phyloP scores from a whole-genome alignment of 345 rosid species.

The Noccaea caerulescens region DNA sequence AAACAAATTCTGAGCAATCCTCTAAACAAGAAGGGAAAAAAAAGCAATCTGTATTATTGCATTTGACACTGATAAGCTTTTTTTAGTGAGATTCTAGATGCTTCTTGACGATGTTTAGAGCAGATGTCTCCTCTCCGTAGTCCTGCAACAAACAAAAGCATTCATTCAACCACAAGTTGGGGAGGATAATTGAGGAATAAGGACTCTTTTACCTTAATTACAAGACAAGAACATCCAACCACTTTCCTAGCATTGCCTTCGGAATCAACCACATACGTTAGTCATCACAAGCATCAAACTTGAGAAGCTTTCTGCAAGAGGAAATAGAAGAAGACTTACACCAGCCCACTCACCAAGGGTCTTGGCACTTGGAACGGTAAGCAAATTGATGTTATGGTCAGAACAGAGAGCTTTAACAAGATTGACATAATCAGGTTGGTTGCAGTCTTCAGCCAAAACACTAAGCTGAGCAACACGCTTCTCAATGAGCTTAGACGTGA shows the following conservation, averaged over 20 bases:
- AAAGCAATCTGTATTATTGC: neutral
- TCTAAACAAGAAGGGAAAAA: neutral
- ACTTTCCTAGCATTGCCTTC: conserved; percentile 87
- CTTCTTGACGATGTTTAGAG: conserved; percentile 29
- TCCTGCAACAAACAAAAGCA: conserved; percentile 50
- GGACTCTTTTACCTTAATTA: conserved; percentile 58
- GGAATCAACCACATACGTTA: conserved; percentile 46
- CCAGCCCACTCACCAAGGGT: conserved; percentile 93
- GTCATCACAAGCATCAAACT: neutral
- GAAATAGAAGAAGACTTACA: conserved; percentile 49
- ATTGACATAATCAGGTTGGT: conserved; percentile 75
- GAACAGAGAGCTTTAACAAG: conserved; percentile 74
- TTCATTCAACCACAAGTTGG: neutral
- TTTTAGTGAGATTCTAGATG: conserved; percentile 38
- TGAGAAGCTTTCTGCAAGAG: no score
- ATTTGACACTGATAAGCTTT: conserved; percentile 11
- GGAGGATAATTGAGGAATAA: neutral
- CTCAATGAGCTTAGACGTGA: conserved; percentile 73
- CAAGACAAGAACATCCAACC: conserved; percentile 80
- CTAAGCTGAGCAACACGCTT: conserved; percentile 73
- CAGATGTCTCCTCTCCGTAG: conserved; percentile 41
- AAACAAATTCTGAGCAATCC: neutral
- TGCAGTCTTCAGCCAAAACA: conserved; percentile 79
- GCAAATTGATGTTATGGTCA: conserved; percentile 64
- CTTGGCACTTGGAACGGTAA: conserved; percentile 70